Base-by-base conservation (phyloP, 208 protist species). In the Tritrichomonas musculus region DNA sequence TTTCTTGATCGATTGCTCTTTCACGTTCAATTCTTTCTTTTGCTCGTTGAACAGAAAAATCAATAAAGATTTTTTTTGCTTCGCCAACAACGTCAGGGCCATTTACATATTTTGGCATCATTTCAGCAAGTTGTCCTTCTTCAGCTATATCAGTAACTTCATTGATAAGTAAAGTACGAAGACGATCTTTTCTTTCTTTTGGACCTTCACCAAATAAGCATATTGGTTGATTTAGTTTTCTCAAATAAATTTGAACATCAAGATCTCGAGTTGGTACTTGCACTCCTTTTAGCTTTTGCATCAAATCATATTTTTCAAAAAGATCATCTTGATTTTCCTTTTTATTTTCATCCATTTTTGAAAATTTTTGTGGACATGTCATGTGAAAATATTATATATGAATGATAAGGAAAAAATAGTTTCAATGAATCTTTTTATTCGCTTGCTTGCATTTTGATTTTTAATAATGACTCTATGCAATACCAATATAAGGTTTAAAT, bases 141-240 rank as follows among this genome's bases (percentile, higher is more conserved):
- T 88, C 27, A 39, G 25, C 47, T 5, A 39, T 8, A 11, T 39
- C 44, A 84, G 77, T 22, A n/a, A 88, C 39, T 57, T 36, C 47
- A 33, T 57, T 13, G 11, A 33, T 36, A 8, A 88, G 47, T 17
- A 55, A 0, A 20, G 13, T 9, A 39, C 47, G 33, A 60, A 88
- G 77, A 41, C 77, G 25, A 20, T 88, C 77, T 88, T 49, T 88
- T 57, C 77, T 53, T 13, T 88, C 77, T 57, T 53, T 30, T 36
- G 27, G 27, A 57, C 44, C 77, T 88, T 88, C 77, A 33, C 77
- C 77, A 17, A 88, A 88, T 36, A 88, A 57, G 57, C 77, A 88
- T n/a, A 88, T 88, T 39, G 77, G 77, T 39, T 88, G 47, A 17
- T 49, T 14, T 22, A 88, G 22, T 30, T 88, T 88, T 39, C 77